Base-by-base conservation (phyloP, 352 stramenopile genomes). In the Pythium insidiosum region DNA sequence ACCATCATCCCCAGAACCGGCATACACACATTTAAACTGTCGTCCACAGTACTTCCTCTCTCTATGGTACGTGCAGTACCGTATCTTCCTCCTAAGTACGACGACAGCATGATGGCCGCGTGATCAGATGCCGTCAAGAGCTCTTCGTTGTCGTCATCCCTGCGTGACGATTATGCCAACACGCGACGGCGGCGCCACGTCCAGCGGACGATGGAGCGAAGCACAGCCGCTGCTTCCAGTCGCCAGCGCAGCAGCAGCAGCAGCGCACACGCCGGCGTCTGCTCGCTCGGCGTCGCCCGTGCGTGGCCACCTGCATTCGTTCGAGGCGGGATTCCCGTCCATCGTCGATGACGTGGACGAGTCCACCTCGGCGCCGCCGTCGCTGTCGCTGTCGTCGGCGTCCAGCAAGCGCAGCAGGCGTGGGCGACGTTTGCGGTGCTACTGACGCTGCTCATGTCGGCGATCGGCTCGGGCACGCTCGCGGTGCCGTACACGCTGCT, bases 401-500 rank as follows among this genome's bases (percentile, higher is more conserved):
- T n/a, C n/a, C n/a, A n/a, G n/a, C n/a, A n/a, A n/a, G n/a, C n/a
- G n/a, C n/a, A n/a, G n/a, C 30, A 46, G 15, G 34, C 41, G 6
- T 58, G 50, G 50, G 35, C 42, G 24, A 44, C 29, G 34, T 43
- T 58, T 12, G 48, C 50, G 0, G 50, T 58, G 43, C 50, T 58
- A 37, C 50, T 58, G 29, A 58, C 50, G 10, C 42, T 58, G 36
- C 50, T 58, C 29, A 58, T 58, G 50, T 58, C 50, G 18, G 50
- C 50, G 2, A 58, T 58, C 20, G 50, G 50, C n/a, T 58, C 50
- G 1, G 50, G 50, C 6, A 58, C 50, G 42, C 43, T 58, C 22
- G 36, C 50, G 0, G 50, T 87, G 20, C 74, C 74, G 4, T 87
- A 83, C 47, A 87, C 74, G 21, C 82, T 87, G 49, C 56, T 87